Evolutionary conservation across 805 yeast genomes (phyloP), one percentile per base, ranked within the genome.

Genomic region (Komagataella populi): DNA sequence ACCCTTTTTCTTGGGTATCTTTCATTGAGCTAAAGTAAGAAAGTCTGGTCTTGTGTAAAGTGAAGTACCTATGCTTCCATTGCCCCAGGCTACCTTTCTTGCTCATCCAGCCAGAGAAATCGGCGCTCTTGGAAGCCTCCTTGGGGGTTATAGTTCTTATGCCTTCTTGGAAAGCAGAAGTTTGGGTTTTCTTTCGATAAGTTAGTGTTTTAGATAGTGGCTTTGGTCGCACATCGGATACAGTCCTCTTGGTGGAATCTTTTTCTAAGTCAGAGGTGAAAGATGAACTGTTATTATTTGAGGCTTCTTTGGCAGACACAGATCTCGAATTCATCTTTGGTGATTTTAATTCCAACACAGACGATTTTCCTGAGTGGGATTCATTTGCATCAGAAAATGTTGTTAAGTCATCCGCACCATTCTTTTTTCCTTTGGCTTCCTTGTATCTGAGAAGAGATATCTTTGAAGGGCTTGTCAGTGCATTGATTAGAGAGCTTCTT

Each of bases 71-170:
- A 52, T 83, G 83, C 59, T 90, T 84, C 98, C 99, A 93, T 16
- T 88, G 79, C n/a, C 90, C 87, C 59, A 85, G 79, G 53, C 84
- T 86, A 22, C 96, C 96, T 56, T 86, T 82, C 66, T 93, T 93
- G 50, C 89, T 80, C 96, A 93, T 87, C 96, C 97, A 93, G 2
- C 99, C 99, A 49, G 87, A 81, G 59, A 73, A 80, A 51, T 76
- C 84, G 0, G 97, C 87, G 6, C 83, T 70, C 57, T 79, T 79
- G 48, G 85, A 78, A 0, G 98, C 84, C 47, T 87, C 85, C 54
- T 78, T 80, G 0, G 96, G 95, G 0, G 84, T 74, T 14, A 87
- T 74, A 17, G 68, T 72, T 57, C 88, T 74, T 46, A 93, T 85
- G 6, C 99, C 99, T 67, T 93, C 99, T 60, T 78, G 80, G 62